Evolutionary conservation across 176 grass and related monocot species (phyloP).

Genomic region (Triticum monococcum): DNA sequence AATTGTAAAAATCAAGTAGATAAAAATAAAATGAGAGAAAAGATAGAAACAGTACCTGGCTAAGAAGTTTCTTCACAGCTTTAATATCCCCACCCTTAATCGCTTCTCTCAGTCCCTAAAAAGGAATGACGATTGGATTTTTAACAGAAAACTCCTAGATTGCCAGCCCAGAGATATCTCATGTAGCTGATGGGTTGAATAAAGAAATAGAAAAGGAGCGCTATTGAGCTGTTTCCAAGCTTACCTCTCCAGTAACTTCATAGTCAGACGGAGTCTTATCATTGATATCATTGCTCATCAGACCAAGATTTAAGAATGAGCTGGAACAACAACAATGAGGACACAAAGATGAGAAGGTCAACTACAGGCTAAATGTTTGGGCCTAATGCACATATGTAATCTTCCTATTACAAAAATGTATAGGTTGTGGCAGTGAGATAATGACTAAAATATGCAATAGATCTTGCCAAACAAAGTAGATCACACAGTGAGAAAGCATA

Average conservation of each 20-base stretch:
- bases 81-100: slow-evolving; percentile 82
- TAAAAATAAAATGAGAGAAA: slow-evolving; percentile 16
- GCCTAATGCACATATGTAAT: not conserved
- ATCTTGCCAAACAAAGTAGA: not conserved
- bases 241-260: slow-evolving; percentile 92
- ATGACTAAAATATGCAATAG: not conserved
- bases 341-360: not conserved
- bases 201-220: not conserved
- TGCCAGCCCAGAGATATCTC: not conserved
- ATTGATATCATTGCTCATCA: slow-evolving; percentile 53
- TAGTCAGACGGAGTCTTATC: slow-evolving; percentile 58
- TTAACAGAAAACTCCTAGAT: not conserved
- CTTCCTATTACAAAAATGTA: not conserved
- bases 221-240: not conserved
- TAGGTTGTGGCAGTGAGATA: not conserved
- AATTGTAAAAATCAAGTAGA: slow-evolving; percentile 27
- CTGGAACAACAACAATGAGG: slow-evolving; percentile 33
- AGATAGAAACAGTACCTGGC: slow-evolving; percentile 55
- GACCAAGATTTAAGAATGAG: slow-evolving; percentile 78
- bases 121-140: slow-evolving; percentile 16
- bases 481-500: not conserved
- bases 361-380: not conserved
- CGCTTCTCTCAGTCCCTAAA: slow-evolving; percentile 92
- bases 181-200: slow-evolving; percentile 7
- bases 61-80: slow-evolving; percentile 84